These are phyloP conservation scores for Kalanchoe fedtschenkoi DNA, from an alignment of 164 flowering plant species.

Conservation along the genomic window DNA sequence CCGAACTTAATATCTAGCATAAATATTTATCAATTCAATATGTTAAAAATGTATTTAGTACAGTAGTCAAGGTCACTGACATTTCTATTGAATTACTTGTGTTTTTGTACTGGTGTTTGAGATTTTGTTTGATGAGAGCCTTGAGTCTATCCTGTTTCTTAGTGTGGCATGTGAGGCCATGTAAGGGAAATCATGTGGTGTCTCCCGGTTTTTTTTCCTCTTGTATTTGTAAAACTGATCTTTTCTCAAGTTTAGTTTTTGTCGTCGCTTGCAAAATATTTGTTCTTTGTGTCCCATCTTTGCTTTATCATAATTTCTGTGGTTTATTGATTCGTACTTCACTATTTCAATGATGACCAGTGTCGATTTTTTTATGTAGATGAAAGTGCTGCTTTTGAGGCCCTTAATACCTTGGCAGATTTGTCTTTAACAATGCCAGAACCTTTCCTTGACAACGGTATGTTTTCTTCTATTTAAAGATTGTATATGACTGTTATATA, in stretches of 20 bases:
- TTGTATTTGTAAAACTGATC: no score
- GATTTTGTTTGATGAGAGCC: not conserved
- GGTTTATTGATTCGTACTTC: not conserved
- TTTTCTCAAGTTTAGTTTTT: not conserved
- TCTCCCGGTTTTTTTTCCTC: no score
- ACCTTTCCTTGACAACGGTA: slow-evolving; percentile 26
- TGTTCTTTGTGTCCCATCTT: not conserved
- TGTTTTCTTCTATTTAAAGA: not conserved
- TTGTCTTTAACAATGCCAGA: slow-evolving; percentile 46
- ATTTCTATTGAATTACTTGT: not conserved
- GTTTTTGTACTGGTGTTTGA: not conserved
- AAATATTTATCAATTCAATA: not conserved
- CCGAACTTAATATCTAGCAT: not conserved
- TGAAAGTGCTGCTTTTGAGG: slow-evolving; percentile 50
- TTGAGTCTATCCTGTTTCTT: not conserved
- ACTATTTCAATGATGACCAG: not conserved
- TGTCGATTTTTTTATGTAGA: slow-evolving; percentile 21
- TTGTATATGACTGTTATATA: not conserved
- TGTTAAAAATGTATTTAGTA: no score
- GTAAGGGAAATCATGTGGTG: not conserved
- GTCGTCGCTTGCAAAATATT: not conserved
- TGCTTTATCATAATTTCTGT: not conserved
- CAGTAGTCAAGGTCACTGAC: not conserved
- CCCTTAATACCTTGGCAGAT: slow-evolving; percentile 59
- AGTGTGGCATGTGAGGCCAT: not conserved